Conservation (phyloP, 1,284 basidiomycete species). For the Melampsora larici-populina region DNA sequence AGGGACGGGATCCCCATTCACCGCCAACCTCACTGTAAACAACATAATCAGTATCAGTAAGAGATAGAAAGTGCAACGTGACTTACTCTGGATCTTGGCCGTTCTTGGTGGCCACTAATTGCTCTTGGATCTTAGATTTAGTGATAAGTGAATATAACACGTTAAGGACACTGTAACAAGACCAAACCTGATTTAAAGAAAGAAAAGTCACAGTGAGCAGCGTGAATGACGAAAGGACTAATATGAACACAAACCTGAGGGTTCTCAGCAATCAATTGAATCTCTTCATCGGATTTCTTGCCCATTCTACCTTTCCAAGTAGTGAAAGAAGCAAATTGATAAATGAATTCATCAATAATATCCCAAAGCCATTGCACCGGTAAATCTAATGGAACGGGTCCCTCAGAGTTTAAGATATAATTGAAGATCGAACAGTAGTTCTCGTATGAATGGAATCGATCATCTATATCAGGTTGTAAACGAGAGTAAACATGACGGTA, state of each 20-base stretch:
- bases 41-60: constrained; percentile 9
- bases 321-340: constrained; percentile 95
- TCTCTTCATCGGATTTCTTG: constrained; percentile 68
- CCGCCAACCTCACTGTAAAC: constrained; percentile 72
- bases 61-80: constrained; percentile 10
- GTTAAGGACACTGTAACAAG: constrained; percentile 93
- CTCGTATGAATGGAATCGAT: constrained; percentile 97
- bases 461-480: constrained; percentile 89
- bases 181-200: constrained; percentile 69
- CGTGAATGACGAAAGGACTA: constrained; percentile 13
- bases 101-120: constrained; percentile 74
- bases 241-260: constrained; percentile 37
- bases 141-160: constrained; percentile 97
- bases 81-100: constrained; percentile 71
- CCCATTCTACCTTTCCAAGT: constrained; percentile 82
- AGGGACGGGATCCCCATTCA: constrained; percentile 81
- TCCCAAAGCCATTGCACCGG: constrained; percentile 99
- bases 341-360: constrained; percentile 98
- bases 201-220: background rate
- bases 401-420: constrained; percentile 89
- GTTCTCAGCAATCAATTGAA: constrained; percentile 59
- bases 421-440: constrained; percentile 98
- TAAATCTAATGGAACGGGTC: constrained; percentile 82
- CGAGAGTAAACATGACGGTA: constrained; percentile 92
- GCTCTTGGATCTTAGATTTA: constrained; percentile 92